Conservation (phyloP, 192 early-diverging fungal genomes). For the Rhizophagus sp. region DNA sequence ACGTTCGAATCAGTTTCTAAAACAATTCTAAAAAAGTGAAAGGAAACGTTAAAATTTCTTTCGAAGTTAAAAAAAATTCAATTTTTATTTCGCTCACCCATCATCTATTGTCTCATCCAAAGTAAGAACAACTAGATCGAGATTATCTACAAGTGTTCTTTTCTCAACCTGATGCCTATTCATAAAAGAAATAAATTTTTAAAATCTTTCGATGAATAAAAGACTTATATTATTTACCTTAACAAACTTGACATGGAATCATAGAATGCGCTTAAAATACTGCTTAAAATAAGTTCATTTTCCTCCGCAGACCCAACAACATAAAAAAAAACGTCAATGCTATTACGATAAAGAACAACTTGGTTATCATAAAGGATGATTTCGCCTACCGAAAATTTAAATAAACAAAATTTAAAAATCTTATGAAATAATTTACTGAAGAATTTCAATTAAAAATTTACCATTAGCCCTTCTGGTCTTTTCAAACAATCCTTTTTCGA, state of each 20-base stretch:
- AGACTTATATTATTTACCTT: slow-evolving; percentile 51
- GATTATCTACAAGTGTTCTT: slow-evolving; percentile 83
- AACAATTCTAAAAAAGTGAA: slow-evolving; percentile 54
- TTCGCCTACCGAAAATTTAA: slow-evolving; percentile 58
- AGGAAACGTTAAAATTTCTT: not conserved
- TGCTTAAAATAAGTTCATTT: slow-evolving; percentile 88
- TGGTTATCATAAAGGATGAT: slow-evolving; percentile 94
- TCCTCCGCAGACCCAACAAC: slow-evolving; percentile 88
- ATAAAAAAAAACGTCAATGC: slow-evolving; percentile 89
- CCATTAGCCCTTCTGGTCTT: slow-evolving; percentile 85
- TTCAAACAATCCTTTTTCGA: slow-evolving; percentile 90
- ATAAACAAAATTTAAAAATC: slow-evolving; percentile 1
- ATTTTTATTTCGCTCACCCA: slow-evolving; percentile 57
- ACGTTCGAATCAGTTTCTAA: slow-evolving; percentile 75
- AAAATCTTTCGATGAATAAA: not conserved
- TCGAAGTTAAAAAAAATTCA: not conserved
- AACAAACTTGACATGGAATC: slow-evolving; percentile 86
- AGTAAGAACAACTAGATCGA: slow-evolving; percentile 87
- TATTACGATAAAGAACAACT: slow-evolving; percentile 83
- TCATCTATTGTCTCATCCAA: slow-evolving; percentile 96
- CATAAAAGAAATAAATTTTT: not conserved
- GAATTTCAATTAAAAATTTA: slow-evolving; percentile 34
- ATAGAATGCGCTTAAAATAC: slow-evolving; percentile 76
- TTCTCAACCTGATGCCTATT: slow-evolving; percentile 88
- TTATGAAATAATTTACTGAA: too few species aligned